These are phyloP conservation scores for Epipyxis sp. DNA, from an alignment of 108 stramenopile species.

Conservation along the genomic window DNA sequence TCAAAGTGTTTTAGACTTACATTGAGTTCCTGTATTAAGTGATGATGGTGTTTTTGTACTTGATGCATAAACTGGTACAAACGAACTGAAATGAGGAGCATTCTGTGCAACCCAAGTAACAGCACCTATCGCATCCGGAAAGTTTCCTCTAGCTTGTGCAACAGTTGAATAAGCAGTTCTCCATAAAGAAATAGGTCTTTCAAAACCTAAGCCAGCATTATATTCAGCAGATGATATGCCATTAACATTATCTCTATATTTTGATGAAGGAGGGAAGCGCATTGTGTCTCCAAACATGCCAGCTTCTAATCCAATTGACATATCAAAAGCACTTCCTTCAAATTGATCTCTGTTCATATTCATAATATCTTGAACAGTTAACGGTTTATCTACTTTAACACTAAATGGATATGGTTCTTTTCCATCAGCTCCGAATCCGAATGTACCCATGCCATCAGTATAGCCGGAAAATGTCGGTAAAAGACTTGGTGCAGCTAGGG, in stretches of 20 bases:
- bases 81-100: conserved; percentile 41
- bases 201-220: conserved; percentile 4
- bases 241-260: background rate
- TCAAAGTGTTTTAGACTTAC: conserved; percentile 5
- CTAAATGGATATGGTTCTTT: conserved; percentile 65
- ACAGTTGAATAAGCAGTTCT: conserved; percentile 16
- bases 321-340: conserved; percentile 64
- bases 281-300: conserved; percentile 16
- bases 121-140: conserved; percentile 44
- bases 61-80: conserved; percentile 45
- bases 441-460: conserved; percentile 15
- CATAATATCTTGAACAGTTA: conserved; percentile 57
- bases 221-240: background rate
- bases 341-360: conserved; percentile 66
- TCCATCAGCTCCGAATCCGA: conserved; percentile 43
- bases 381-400: conserved; percentile 46
- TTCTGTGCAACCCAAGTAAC: conserved; percentile 49
- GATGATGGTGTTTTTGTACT: conserved; percentile 14
- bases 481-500: conserved; percentile 32
- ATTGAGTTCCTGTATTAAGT: conserved; percentile 12
- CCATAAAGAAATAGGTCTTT: conserved; percentile 24
- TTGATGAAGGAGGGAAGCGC: background rate
- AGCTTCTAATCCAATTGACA: conserved; percentile 35
- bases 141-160: conserved; percentile 39
- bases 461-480: conserved; percentile 34